A percentile compares a stretch with the other conserved stretches of the same genome.
Conservation (phyloP, 2,329 filamentous ascomycete species). For the Aspergillus costaricaensis region DNA sequence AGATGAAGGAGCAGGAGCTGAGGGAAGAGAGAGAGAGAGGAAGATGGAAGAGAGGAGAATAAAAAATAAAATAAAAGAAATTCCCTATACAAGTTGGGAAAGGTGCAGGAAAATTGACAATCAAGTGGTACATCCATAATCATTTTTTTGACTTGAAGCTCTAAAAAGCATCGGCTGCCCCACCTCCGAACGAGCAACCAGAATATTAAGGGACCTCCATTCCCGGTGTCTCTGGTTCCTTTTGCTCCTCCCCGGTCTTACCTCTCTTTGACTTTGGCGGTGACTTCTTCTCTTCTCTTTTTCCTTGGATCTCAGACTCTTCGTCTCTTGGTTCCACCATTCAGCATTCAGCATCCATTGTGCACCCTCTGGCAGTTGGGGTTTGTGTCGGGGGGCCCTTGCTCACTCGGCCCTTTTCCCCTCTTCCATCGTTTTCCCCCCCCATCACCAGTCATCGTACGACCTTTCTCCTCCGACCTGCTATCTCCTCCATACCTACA, state of each 20-base stretch:
- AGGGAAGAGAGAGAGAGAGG: not conserved
- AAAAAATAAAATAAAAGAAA: not conserved
- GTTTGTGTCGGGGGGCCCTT: not conserved
- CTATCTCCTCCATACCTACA: not conserved
- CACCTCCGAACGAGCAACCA: slow-evolving; percentile 2
- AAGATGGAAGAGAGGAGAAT: not conserved
- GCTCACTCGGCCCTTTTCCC: slow-evolving; percentile 7
- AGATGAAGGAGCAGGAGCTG: not conserved
- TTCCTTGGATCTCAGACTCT: not conserved
- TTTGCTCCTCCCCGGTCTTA: slow-evolving; percentile 6
- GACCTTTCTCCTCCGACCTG: slow-evolving; percentile 7
- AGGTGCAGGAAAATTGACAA: not conserved
- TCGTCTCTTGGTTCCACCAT: not conserved
- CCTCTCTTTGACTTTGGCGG: slow-evolving; percentile 3
- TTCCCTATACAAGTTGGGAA: not conserved
- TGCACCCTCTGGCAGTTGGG: slow-evolving; percentile 1
- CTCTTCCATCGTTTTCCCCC: slow-evolving; percentile 5
- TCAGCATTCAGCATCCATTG: not conserved
- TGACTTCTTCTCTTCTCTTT: not conserved
- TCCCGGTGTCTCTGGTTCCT: not conserved
- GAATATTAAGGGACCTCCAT: not conserved
- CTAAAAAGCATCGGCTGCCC: not conserved
- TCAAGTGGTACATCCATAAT: not conserved
- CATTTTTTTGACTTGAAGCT: not conserved
- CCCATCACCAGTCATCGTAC: slow-evolving; percentile 12